Conservation (phyloP, 768 basidiomycete genomes). For the Amanita brunnescens region DNA sequence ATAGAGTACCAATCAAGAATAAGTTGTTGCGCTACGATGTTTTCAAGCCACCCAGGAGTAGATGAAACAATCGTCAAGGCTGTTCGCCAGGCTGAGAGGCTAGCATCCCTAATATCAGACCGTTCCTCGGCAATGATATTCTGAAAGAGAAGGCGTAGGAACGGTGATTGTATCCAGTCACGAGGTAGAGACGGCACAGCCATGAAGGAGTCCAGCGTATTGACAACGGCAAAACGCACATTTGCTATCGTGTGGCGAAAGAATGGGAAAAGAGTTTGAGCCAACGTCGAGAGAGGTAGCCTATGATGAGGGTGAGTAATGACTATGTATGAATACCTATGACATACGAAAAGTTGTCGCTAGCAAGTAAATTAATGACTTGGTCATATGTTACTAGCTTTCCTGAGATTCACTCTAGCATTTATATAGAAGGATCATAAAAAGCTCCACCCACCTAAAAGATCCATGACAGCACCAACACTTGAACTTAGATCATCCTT, state of each 20-base stretch:
- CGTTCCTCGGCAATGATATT: conserved; percentile 92
- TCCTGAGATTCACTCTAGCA: conserved; percentile 34
- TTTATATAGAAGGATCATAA: conserved; percentile 1
- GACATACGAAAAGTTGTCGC: conserved; percentile 65
- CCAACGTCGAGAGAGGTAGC: conserved; percentile 71
- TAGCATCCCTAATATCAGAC: conserved; percentile 68
- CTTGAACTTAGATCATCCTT: conserved; percentile 97
- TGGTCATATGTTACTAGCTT: conserved; percentile 72
- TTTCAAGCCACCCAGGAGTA: conserved; percentile 40
- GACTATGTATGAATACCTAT: not conserved
- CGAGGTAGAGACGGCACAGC: conserved; percentile 60
- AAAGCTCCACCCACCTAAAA: conserved; percentile 56
- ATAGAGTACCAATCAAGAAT: conserved; percentile 81
- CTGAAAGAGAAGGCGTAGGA: conserved; percentile 84
- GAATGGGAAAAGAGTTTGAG: conserved; percentile 88
- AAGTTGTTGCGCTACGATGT: conserved; percentile 45
- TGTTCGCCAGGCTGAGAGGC: conserved; percentile 64
- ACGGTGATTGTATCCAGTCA: conserved; percentile 73
- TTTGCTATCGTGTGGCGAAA: conserved; percentile 94
- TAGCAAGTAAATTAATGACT: conserved; percentile 70
- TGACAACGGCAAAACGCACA: conserved; percentile 88
- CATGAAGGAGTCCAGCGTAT: conserved; percentile 84
- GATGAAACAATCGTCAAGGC: conserved; percentile 49
- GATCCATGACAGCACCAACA: conserved; percentile 94
- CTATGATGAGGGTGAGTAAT: conserved; percentile 26